These are phyloP conservation scores for Wickerhamomyces rabaulensis DNA, from an alignment of 805 yeast genomes.

Conservation along the genomic window DNA sequence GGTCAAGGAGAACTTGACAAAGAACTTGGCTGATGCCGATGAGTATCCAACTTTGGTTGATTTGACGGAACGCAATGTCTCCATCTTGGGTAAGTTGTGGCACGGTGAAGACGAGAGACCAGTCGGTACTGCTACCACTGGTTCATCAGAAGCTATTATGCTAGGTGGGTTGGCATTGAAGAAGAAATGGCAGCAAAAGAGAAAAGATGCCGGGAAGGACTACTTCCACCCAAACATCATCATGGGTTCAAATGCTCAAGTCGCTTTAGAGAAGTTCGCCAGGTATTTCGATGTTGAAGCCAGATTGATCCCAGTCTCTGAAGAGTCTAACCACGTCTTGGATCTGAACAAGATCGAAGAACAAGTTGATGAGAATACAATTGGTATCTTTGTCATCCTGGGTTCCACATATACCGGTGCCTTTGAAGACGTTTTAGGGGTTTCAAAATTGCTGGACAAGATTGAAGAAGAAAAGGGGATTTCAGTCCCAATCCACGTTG, in stretches of 20 bases:
- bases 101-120: conserved; percentile 54
- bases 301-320: conserved; percentile 63
- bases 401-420: conserved; percentile 95
- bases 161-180: conserved; percentile 91
- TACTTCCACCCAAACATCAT: conserved; percentile 70
- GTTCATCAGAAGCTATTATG: conserved; percentile 92
- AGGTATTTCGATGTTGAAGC: conserved; percentile 90
- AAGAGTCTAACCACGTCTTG: conserved; percentile 56
- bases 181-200: conserved; percentile 75
- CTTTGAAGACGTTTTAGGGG: conserved; percentile 68
- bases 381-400: conserved; percentile 81
- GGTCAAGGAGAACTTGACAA: conserved; percentile 66
- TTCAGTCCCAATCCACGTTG: conserved; percentile 82
- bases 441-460: conserved; percentile 61
- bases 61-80: conserved; percentile 74
- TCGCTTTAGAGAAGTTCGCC: conserved; percentile 91
- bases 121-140: conserved; percentile 88
- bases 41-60: conserved; percentile 87
- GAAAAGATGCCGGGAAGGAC: conserved; percentile 55
- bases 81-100: conserved; percentile 79
- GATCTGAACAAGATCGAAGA: conserved; percentile 56
- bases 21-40: conserved; percentile 89
- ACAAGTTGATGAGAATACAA: conserved; percentile 82
- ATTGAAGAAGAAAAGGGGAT: conserved; percentile 61
- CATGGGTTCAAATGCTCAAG: conserved; percentile 93